Conservation (phyloP, 1,284 basidiomycete species). For the Ustilago sp. region DNA sequence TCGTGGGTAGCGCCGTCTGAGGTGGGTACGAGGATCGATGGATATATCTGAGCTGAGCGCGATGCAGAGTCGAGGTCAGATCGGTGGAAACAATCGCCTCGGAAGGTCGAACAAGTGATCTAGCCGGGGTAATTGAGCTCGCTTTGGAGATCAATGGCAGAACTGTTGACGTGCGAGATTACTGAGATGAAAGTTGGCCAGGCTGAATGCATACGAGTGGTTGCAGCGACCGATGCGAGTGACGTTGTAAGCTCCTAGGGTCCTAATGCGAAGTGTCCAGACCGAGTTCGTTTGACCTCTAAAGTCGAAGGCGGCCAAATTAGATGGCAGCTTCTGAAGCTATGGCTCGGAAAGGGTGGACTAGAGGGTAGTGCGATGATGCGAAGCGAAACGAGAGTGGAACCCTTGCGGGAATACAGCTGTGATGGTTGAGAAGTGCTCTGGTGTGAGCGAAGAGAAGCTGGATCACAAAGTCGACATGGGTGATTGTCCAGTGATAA, state of each 20-base stretch:
- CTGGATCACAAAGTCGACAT: conserved; percentile 3
- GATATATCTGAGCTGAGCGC: not conserved
- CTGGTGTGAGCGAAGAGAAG: not conserved
- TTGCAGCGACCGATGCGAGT: not conserved
- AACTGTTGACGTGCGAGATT: not conserved
- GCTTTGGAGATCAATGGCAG: not conserved
- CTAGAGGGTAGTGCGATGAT: not conserved
- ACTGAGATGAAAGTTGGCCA: not conserved
- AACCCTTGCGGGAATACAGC: conserved; percentile 4
- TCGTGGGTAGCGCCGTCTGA: not conserved
- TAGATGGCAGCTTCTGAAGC: not conserved
- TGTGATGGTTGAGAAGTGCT: conserved; percentile 1
- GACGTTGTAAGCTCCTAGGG: not conserved
- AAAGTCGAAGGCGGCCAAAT: not conserved
- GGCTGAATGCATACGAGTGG: not conserved
- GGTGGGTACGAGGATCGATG: not conserved
- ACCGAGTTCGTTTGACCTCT: no score
- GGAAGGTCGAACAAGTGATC: not conserved
- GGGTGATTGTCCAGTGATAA: not conserved
- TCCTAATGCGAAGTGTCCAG: not conserved
- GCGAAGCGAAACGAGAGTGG: conserved; percentile 7
- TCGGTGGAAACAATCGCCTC: no score
- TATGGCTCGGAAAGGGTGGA: not conserved
- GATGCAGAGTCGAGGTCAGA: not conserved
- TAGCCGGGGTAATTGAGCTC: not conserved